Conservation (phyloP, 306 rosid genomes). For the Lathyrus tuberosus region DNA sequence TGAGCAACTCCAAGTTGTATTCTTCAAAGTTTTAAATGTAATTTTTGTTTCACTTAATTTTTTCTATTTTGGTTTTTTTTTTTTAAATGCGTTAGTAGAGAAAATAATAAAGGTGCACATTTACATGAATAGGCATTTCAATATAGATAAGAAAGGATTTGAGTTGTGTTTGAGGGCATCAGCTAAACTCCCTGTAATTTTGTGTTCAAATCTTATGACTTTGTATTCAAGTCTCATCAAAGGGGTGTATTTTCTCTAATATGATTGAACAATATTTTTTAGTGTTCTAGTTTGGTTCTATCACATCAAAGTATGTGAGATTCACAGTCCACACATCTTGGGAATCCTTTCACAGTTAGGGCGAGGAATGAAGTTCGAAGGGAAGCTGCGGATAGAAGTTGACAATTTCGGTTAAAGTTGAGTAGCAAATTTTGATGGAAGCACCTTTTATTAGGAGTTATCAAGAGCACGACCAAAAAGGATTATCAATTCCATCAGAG, state of each 20-base stretch:
- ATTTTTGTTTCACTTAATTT: neutral
- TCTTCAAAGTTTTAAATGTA: neutral
- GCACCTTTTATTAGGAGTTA: neutral
- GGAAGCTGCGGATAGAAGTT: neutral
- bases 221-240: neutral
- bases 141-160: too few relatives aligned
- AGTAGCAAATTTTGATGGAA: neutral
- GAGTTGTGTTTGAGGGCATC: too few relatives aligned
- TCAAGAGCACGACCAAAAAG: neutral
- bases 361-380: neutral
- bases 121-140: too few relatives aligned
- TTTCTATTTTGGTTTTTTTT: neutral
- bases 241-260: neutral
- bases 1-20: neutral
- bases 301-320: neutral
- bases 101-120: too few relatives aligned
- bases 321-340: neutral
- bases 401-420: neutral
- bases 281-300: neutral
- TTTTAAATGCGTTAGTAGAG: neutral
- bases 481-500: neutral
- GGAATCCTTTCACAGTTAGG: neutral
- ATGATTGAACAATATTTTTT: neutral
- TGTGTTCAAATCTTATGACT: neutral
- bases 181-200: neutral